Percentiles rank a stretch among this genome's conserved stretches.
Conservation (phyloP, 495 filamentous ascomycete genomes). For the Chaetomium tenue region DNA sequence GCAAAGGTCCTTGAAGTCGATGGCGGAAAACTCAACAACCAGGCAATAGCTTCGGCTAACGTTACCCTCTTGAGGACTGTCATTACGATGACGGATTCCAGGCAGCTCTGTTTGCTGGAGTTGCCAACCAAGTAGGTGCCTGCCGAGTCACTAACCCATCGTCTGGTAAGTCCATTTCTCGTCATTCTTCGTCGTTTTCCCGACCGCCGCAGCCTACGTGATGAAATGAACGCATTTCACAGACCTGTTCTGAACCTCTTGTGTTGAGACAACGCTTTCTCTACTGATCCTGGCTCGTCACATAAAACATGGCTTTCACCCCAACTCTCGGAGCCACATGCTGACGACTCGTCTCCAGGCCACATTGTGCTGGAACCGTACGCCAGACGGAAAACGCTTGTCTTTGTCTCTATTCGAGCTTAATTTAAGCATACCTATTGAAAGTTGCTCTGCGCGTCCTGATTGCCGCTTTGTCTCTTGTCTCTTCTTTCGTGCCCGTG, state of each 20-base stretch:
- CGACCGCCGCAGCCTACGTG: constrained; percentile 25
- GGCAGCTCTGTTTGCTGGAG: too few species aligned
- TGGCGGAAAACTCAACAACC: too few species aligned
- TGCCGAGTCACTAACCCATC: neutral
- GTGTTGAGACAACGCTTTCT: constrained; percentile 52
- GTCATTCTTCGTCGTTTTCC: neutral
- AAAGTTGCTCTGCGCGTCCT: neutral
- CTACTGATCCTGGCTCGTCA: constrained; percentile 34
- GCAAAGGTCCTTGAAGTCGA: too few species aligned
- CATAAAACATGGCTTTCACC: neutral
- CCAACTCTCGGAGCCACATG: neutral
- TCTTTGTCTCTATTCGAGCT: constrained; percentile 18
- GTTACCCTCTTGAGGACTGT: too few species aligned
- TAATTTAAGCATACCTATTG: constrained; percentile 7
- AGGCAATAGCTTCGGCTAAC: too few species aligned
- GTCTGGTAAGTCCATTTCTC: neutral
- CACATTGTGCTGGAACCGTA: neutral
- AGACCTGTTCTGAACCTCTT: constrained; percentile 57
- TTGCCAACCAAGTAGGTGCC: neutral
- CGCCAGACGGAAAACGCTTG: neutral
- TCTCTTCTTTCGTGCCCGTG: neutral
- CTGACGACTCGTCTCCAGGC: constrained; percentile 9
- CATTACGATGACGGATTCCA: too few species aligned
- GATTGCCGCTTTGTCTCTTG: constrained; percentile 2
- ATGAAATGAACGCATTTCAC: constrained; percentile 52